phyloP scores from a whole-genome alignment of 2,329 filamentous ascomycete genomes.

The Phyllosticta citrichinensis region DNA sequence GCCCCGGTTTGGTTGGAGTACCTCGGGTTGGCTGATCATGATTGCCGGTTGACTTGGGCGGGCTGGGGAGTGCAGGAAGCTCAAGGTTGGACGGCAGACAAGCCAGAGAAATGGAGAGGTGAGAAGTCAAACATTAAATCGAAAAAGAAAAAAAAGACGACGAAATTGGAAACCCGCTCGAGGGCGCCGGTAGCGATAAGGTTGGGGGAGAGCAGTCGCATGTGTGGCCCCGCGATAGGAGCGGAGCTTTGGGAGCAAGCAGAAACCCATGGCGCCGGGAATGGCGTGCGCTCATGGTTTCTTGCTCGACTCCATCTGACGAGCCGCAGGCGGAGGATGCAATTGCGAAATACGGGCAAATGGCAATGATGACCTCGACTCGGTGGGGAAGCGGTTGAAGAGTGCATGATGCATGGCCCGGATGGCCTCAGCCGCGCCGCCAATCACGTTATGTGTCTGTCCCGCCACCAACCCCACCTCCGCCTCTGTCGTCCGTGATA shows the following conservation, averaged over 20 bases:
- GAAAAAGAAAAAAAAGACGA: neutral
- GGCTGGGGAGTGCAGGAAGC: neutral
- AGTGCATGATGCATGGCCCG: neutral
- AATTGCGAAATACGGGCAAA: neutral
- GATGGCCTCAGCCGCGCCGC: neutral
- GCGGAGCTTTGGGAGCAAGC: neutral
- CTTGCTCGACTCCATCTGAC: neutral
- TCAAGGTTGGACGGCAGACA: neutral
- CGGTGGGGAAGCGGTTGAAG: neutral
- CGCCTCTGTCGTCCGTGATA: neutral
- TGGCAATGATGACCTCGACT: neutral
- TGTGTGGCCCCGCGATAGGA: neutral
- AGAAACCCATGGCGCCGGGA: neutral
- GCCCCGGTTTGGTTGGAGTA: neutral
- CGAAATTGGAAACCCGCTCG: neutral
- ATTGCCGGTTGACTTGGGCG: neutral
- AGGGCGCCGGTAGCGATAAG: neutral
- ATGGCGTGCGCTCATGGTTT: neutral
- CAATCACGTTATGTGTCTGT: neutral
- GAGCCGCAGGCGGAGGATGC: neutral
- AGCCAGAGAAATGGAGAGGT: neutral
- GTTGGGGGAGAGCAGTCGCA: neutral
- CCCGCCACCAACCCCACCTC: neutral
- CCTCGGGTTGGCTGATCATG: constrained; percentile 8
- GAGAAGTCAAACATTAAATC: neutral